Base-by-base conservation (phyloP, 148 eudicot species). In the Amaranthus cruentus region DNA sequence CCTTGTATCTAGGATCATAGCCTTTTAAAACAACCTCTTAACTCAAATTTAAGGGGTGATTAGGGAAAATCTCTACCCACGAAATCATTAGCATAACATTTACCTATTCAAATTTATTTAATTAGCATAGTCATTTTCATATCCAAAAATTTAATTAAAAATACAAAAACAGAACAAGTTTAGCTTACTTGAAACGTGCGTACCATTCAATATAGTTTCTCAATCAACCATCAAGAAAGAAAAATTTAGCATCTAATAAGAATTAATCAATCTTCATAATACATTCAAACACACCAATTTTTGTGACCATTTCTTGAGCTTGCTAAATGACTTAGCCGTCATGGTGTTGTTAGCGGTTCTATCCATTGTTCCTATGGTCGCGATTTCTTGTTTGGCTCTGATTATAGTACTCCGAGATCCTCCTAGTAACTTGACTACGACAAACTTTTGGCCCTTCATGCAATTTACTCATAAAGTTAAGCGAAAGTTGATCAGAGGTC, bases 361-460 rank as follows among this genome's bases (percentile, higher is more conserved):
- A 50, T n/a, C 70, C 4, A 50, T 67, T 15, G 70, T 51, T 21
- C 56, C 56, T 50, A 15, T 67, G 9, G 5, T 67, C 9, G 56
- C 55, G 55, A 6, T 48, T n/a, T 47, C 69, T n/a, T 66, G 69
- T 18, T 66, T 21, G 3, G 69, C 55, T 7, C 6, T 54, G 21
- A 3, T n/a, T 15, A 67, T 67, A 4, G 56, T 44, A 51, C 51
- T 7, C 12, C 42, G 51, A 11, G 44, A 67, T 18, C 14, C 70
- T 67, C 70, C 56, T 0, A 50, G 21, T 9, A 67, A 9, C n/a
- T 18, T 51, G 56, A 51, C 54, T 21, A 50, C 70, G 5, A 13
- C 70, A 10, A 67, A 67, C 56, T 67, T 7, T 9, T 67, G 70
- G 70, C 70, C 70, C 11, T 67, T 14, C 56, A 18, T 15, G 56